phyloP scores from a whole-genome alignment of 1,139 yeast species.

The Nadsonia starkeyi-henricii region DNA sequence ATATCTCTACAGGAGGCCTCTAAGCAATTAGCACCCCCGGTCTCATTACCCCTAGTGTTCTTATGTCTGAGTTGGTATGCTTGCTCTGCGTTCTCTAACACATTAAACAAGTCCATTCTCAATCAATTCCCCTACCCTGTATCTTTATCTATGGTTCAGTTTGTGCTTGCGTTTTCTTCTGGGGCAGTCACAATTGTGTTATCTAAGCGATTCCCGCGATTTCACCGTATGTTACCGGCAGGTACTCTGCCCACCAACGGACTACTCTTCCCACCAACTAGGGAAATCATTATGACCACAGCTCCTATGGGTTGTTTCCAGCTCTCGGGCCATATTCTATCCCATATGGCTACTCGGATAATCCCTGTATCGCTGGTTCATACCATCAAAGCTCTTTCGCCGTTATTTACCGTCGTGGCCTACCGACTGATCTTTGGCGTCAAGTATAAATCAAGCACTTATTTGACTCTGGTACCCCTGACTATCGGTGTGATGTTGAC shows the following conservation, averaged over 20 bases:
- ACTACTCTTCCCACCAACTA: conserved; percentile 38
- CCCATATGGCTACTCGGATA: conserved; percentile 76
- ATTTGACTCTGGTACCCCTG: conserved; percentile 62
- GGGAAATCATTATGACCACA: conserved; percentile 46
- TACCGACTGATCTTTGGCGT: conserved; percentile 48
- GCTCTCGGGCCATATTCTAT: conserved; percentile 75
- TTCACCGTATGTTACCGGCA: conserved; percentile 17
- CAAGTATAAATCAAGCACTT: conserved; percentile 50
- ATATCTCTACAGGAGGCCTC: conserved; percentile 20
- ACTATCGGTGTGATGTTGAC: conserved; percentile 75
- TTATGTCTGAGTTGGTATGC: conserved; percentile 68
- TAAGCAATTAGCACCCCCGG: conserved; percentile 24
- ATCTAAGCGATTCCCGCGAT: conserved; percentile 13
- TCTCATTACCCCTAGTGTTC: conserved; percentile 25
- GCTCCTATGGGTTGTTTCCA: conserved; percentile 92
- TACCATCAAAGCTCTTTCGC: conserved; percentile 81
- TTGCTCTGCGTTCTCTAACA: conserved; percentile 68
- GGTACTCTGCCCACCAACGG: conserved; percentile 20
- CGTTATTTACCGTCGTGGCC: conserved; percentile 72
- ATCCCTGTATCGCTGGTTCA: conserved; percentile 88
- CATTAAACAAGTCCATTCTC: conserved; percentile 64
- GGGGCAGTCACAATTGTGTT: conserved; percentile 31
- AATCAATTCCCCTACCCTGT: conserved; percentile 62
- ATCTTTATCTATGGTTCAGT: conserved; percentile 76
- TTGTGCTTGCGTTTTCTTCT: conserved; percentile 48